A percentile compares a stretch with the other conserved stretches of the same genome.
Conservation (phyloP, 305 asterid species). For the Solanum hybrid region DNA sequence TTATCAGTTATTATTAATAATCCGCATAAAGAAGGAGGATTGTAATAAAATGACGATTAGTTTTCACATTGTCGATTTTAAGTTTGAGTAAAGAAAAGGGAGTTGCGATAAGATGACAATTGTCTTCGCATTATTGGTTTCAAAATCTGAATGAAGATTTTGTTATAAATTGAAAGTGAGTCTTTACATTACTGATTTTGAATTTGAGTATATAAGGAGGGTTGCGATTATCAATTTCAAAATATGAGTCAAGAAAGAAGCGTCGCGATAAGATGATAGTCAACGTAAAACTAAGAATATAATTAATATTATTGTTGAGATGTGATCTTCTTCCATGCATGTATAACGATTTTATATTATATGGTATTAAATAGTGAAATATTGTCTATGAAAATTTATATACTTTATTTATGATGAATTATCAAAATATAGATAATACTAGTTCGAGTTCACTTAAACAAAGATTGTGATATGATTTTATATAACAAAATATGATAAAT, state of each 20-base stretch:
- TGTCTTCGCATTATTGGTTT: neutral
- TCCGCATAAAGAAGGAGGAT: neutral
- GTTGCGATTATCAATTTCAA: neutral
- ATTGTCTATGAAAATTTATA: neutral
- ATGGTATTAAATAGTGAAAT: neutral
- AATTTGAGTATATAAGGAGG: neutral
- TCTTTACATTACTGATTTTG: neutral
- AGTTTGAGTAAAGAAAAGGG: neutral
- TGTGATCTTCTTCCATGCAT: neutral
- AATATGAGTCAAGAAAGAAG: neutral
- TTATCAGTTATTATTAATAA: neutral
- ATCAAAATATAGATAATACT: neutral
- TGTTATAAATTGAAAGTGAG: neutral
- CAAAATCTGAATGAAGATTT: neutral
- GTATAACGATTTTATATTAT: neutral
- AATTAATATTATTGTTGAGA: neutral
- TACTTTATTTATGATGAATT: neutral
- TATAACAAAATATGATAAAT: neutral
- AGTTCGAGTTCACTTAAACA: neutral
- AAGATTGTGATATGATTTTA: neutral
- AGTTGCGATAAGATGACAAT: neutral
- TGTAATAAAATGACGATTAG: neutral
- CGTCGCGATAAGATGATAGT: neutral
- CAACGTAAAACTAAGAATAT: neutral
- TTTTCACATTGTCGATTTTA: neutral